Evolutionary conservation across 148 eudicot species (phyloP).

Genomic region (Rheum nobile): DNA sequence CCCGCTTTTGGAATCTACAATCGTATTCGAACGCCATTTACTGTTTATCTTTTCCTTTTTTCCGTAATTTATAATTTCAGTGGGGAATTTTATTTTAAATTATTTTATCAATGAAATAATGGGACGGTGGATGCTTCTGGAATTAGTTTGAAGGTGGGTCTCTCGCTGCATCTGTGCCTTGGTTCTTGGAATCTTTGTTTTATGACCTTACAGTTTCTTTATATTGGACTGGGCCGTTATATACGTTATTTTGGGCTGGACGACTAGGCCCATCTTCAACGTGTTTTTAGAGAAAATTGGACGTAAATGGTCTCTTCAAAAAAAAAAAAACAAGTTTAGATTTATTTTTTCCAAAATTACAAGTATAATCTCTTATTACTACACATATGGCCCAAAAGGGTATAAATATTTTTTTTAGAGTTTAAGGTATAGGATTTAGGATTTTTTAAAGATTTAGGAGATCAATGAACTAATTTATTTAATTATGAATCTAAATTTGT

Average conservation of each 20-base stretch:
- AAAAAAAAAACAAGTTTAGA: too few species aligned
- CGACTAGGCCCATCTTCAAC: background rate
- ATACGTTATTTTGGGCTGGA: background rate
- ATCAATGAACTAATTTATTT: too few species aligned
- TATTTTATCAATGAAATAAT: background rate
- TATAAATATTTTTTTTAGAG: too few species aligned
- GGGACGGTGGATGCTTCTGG: background rate
- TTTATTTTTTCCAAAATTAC: too few species aligned
- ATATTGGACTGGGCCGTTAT: background rate
- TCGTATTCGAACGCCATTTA: background rate
- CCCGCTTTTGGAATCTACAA: conserved; percentile 3
- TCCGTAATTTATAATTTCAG: background rate
- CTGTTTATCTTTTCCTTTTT: background rate
- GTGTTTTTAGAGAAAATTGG: too few species aligned
- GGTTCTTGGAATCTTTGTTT: background rate
- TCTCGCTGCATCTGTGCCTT: background rate
- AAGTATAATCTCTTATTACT: too few species aligned
- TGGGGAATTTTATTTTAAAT: background rate
- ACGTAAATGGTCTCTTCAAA: too few species aligned
- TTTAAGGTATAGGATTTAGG: too few species aligned
- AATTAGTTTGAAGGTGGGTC: background rate
- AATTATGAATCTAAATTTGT: too few species aligned
- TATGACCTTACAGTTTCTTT: background rate
- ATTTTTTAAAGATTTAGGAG: too few species aligned
- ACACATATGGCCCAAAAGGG: too few species aligned